Base-by-base conservation (phyloP, 495 filamentous ascomycete genomes). In the Pyronema omphalodes region DNA sequence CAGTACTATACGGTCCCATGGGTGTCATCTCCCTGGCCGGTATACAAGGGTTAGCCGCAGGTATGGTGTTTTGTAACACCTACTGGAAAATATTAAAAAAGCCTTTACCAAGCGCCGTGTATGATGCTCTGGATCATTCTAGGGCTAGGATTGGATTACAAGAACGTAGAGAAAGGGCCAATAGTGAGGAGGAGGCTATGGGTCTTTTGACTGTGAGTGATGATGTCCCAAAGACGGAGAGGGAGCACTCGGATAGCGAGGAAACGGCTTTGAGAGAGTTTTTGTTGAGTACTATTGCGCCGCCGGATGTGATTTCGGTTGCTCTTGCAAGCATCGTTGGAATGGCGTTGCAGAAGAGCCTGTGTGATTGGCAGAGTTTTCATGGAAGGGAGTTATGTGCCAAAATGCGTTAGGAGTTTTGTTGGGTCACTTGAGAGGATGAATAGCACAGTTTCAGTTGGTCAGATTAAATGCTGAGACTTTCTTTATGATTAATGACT, bases 151-250 rank as follows among this genome's bases (percentile, higher is more conserved):
- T 29, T 15, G 55, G 52, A 34, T 14, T 15, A 17, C 14, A 44
- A 9, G 46, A 54, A 37, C 12, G 11, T 15, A 54, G 47, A 48
- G 12, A 52, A 48, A 37, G 70, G 55, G 56, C 69, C 69, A 7
- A 69, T 67, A 37, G 60, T 60, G 23, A 71, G 59, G 57, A 68
- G 60, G 60, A 52, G 36, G 36, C 9, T 17, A 15, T 52, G 17
- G 36, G 47, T 11, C 47, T 50, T 36, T 71, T 72, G 47, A 66
- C 67, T 23, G 64, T 62, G 35, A 6, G n/a, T 14, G 17, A n/a
- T 15, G 9, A 3, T 33, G 19, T 29, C 33, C 11, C 8, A 43
- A 37, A 9, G 33, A 1, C 36, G 48, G 23, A 19, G 7, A 55
- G 9, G 12, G 48, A 43, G 34, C 14, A 40, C 11, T 37, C 12